These are phyloP conservation scores for Russula emetica DNA, from an alignment of 768 basidiomycete genomes.

Conservation along the genomic window DNA sequence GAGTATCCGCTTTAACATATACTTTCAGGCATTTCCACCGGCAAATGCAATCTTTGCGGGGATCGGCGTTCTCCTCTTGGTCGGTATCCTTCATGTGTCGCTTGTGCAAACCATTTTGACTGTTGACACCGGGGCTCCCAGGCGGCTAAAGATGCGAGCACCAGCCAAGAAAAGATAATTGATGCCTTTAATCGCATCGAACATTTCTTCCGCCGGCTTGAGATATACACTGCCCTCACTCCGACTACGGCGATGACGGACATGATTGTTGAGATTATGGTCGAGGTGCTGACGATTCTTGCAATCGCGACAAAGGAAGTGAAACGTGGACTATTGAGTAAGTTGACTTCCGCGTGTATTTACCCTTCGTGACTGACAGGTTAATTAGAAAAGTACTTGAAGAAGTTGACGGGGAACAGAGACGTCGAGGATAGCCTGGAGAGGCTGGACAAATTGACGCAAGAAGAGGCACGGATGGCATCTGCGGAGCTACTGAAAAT, in stretches of 20 bases:
- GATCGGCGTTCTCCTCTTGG: not conserved
- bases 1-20: not conserved
- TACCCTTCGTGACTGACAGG: too few species aligned
- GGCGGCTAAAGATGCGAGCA: not conserved
- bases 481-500: too few species aligned
- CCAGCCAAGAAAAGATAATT: not conserved
- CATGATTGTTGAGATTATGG: not conserved
- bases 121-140: not conserved
- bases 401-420: too few species aligned
- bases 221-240: too few species aligned
- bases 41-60: not conserved
- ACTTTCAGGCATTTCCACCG: not conserved
- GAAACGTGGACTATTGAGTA: slow-evolving; percentile 2
- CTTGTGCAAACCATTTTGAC: not conserved
- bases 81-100: not conserved
- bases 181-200: not conserved
- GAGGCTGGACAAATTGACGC: too few species aligned
- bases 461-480: too few species aligned
- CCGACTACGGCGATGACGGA: not conserved
- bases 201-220: too few species aligned
- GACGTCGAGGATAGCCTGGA: too few species aligned
- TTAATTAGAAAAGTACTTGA: too few species aligned
- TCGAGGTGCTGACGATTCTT: not conserved
- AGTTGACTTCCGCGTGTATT: not conserved
- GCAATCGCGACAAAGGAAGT: not conserved